A percentile compares a stretch with the other conserved stretches of the same genome.
Evolutionary conservation across 1,139 yeast species (phyloP).

Genomic region (Yamadazyma jaroonii): DNA sequence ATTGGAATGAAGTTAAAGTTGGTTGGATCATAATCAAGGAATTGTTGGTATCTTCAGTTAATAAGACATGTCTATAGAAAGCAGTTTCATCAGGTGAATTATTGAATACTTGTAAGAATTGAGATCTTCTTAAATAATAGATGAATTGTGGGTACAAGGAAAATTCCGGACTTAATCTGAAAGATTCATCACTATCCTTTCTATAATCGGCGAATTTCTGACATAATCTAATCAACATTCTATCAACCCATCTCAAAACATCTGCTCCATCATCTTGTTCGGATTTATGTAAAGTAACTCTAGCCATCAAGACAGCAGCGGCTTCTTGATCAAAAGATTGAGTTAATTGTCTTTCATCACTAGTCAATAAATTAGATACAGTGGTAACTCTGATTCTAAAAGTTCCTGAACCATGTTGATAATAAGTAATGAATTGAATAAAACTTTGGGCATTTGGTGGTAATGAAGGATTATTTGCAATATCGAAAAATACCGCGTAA

Average conservation of each 20-base stretch:
- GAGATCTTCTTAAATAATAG: slow-evolving; percentile 94
- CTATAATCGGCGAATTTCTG: slow-evolving; percentile 52
- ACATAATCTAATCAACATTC: slow-evolving; percentile 50
- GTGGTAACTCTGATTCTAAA: slow-evolving; percentile 92
- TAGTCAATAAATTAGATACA: slow-evolving; percentile 60
- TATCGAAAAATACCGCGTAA: slow-evolving; percentile 85
- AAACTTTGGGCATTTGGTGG: slow-evolving; percentile 53
- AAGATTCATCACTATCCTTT: slow-evolving; percentile 46
- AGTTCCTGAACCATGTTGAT: slow-evolving; percentile 78
- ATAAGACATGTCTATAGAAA: slow-evolving; percentile 87
- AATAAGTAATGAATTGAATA: slow-evolving; percentile 71
- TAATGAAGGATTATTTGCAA: slow-evolving; percentile 52
- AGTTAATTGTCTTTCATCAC: slow-evolving; percentile 48
- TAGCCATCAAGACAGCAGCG: slow-evolving; percentile 93
- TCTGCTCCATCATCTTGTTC: slow-evolving; percentile 64
- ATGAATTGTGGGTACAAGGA: slow-evolving; percentile 85
- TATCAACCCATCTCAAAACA: slow-evolving; percentile 51
- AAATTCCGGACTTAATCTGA: slow-evolving; percentile 47
- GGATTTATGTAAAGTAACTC: slow-evolving; percentile 88
- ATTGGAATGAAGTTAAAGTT: slow-evolving; percentile 81
- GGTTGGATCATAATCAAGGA: slow-evolving; percentile 98
- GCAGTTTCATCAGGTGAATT: slow-evolving; percentile 99
- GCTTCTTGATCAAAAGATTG: slow-evolving; percentile 97
- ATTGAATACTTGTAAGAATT: slow-evolving; percentile 93
- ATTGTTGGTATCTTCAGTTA: slow-evolving; percentile 88